These are phyloP conservation scores for Begonia peltatifolia DNA, from an alignment of 306 rosid species.

Conservation along the genomic window DNA sequence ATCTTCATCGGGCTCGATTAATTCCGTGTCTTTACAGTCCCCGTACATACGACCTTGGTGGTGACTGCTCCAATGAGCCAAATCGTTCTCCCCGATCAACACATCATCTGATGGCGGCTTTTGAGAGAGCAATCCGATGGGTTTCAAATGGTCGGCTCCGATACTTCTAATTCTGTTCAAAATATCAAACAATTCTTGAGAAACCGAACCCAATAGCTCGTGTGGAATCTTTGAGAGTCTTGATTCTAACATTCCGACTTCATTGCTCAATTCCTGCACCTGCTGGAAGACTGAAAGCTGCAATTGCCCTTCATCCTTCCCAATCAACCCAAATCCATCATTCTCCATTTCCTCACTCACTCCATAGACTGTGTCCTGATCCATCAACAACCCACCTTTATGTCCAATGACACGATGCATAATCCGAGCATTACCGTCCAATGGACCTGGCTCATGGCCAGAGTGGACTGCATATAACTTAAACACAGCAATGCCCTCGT, in stretches of 20 bases:
- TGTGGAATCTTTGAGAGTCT: conserved; percentile 44
- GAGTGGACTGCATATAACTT: conserved; percentile 95
- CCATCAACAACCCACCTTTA: conserved; percentile 71
- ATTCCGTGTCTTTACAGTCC: conserved; percentile 71
- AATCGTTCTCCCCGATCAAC: conserved; percentile 81
- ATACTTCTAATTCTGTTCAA: conserved; percentile 58
- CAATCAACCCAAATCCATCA: conserved; percentile 65
- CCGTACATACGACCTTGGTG: conserved; percentile 71
- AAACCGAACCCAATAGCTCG: conserved; percentile 62
- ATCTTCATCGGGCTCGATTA: conserved; percentile 92
- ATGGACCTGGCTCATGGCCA: conserved; percentile 95
- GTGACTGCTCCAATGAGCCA: conserved; percentile 86
- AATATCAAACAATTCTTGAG: conserved; percentile 62
- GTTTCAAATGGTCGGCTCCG: conserved; percentile 51
- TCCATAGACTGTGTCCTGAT: conserved; percentile 79
- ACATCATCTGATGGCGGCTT: conserved; percentile 62
- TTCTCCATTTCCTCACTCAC: conserved; percentile 83
- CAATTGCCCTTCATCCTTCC: conserved; percentile 80
- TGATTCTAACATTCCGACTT: conserved; percentile 69
- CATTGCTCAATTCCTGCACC: conserved; percentile 73
- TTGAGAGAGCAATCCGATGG: conserved; percentile 44
- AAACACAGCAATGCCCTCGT: conserved; percentile 83
- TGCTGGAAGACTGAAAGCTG: conserved; percentile 74
- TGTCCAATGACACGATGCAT: conserved; percentile 94
- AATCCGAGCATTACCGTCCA: conserved; percentile 96